Base-by-base conservation (phyloP, 2,329 filamentous ascomycete genomes). In the Pseudophaeomoniella oleicola region DNA sequence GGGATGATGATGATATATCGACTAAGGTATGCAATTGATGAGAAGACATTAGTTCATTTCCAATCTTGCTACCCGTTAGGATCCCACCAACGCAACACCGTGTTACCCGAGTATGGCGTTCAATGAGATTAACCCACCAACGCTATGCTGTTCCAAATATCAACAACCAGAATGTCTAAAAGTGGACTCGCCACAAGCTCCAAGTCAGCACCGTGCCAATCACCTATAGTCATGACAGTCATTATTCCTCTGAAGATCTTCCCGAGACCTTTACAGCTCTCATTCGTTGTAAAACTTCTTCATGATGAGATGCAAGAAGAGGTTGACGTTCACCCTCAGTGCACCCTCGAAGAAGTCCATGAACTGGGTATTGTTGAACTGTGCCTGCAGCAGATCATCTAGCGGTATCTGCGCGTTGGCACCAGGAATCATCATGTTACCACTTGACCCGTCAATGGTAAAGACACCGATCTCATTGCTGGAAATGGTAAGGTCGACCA, bases 341-440 rank as follows among this genome's bases (percentile, higher is more conserved):
- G 79, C 78, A 37, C 79, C 80, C 55, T 92, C 85, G 52, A 98
- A 98, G 42, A 96, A 68, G 52, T 84, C 86, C 75, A 96, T 87
- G 57, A 93, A 94, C 61, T 94, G 86, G 50, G 86, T 83, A 47
- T 90, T 86, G 60, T 96, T 90, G 56, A 94, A 98, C 60, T 98
- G 92, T 36, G 90, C 88, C 62, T 94, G 86, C 51, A 98, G 66
- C 44, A 98, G 66, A 50, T 94, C 88, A 55, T 98, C 90, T 51
- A 98, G 79, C 18, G 87, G 78, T 30, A 98, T 74, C 47, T 85
- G 72, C 4, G 85, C 86, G 53, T 81, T 92, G 4, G 87, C 90
- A 3, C 90, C 90, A 0, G 90, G 88, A 36, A 98, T 85, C 72
- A 94, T 90, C 64, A 96, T 93, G 55, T 83, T 84, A 14, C 90